Conservation (phyloP, 257 asterid genomes). For the Solanum corneliomulleri region DNA sequence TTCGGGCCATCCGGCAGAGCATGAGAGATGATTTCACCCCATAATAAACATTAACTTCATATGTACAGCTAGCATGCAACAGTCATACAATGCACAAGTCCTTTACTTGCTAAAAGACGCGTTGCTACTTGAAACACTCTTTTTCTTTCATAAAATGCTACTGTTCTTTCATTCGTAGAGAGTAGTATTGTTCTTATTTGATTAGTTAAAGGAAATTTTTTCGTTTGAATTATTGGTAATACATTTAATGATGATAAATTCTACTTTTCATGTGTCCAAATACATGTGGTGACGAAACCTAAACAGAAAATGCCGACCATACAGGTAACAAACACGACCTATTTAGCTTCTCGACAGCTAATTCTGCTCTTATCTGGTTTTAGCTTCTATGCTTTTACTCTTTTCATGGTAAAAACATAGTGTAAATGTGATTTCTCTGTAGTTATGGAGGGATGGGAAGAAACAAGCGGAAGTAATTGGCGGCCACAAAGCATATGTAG, state of each 20-base stretch:
- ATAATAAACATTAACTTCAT: neutral
- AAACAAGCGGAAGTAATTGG: slow-evolving; percentile 84
- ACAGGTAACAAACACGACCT: slow-evolving; percentile 40
- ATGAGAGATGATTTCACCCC: neutral
- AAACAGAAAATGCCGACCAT: slow-evolving; percentile 94
- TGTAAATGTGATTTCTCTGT: slow-evolving; percentile 3
- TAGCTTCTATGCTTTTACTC: neutral
- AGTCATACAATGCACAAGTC: neutral
- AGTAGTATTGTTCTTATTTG: neutral
- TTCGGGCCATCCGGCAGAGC: neutral
- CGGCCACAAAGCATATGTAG: slow-evolving; percentile 72
- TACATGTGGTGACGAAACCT: slow-evolving; percentile 11
- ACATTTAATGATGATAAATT: slow-evolving; percentile 4
- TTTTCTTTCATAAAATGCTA: neutral
- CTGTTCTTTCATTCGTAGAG: neutral
- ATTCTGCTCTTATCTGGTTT: neutral
- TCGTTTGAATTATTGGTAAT: neutral
- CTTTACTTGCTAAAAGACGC: neutral
- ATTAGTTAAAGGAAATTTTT: neutral
- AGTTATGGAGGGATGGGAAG: slow-evolving; percentile 86
- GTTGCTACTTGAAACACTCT: neutral
- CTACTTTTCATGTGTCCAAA: slow-evolving; percentile 26
- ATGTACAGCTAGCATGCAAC: neutral
- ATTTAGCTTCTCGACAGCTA: neutral
- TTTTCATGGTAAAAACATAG: neutral